Percentiles rank a stretch among this genome's conserved stretches.
These are phyloP conservation scores for Glebionis coronaria DNA, from an alignment of 129 eudicot species.

Conservation along the genomic window DNA sequence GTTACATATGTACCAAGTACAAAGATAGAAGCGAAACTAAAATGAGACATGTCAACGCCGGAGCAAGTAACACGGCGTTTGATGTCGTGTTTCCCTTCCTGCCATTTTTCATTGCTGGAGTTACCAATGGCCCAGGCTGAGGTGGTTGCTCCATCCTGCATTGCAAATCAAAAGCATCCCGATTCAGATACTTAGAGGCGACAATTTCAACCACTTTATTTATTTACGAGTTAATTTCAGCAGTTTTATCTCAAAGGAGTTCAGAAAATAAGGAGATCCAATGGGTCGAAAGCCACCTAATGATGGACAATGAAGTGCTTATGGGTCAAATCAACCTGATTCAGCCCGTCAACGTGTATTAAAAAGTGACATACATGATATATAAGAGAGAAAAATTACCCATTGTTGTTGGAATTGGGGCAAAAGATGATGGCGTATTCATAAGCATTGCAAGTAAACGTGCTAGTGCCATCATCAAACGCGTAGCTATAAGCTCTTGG, in stretches of 20 bases:
- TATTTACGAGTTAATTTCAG: not conserved
- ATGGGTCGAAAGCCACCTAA: not conserved
- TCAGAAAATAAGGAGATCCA: not conserved
- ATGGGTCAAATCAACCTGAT: not conserved
- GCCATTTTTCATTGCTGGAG: slow-evolving; percentile 27
- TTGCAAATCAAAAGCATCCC: slow-evolving; percentile 1
- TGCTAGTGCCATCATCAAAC: slow-evolving; percentile 92
- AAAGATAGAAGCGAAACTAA: slow-evolving; percentile 21
- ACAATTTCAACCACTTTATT: not conserved
- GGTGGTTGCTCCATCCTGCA: slow-evolving; percentile 48
- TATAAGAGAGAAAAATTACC: slow-evolving; percentile 32
- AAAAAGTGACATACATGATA: not conserved
- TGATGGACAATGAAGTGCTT: not conserved
- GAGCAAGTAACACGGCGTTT: slow-evolving; percentile 27
- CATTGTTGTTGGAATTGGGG: slow-evolving; percentile 47
- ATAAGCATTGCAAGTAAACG: slow-evolving; percentile 83
- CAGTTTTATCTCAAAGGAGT: not conserved
- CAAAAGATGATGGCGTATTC: slow-evolving; percentile 76
- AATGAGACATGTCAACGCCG: slow-evolving; percentile 21
- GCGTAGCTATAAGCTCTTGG: slow-evolving; percentile 96
- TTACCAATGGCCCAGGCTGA: slow-evolving; percentile 23
- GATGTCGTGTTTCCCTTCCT: slow-evolving; percentile 39
- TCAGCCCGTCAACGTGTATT: not conserved
- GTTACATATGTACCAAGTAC: slow-evolving; percentile 19
- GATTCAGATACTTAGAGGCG: not conserved